phyloP scores from a whole-genome alignment of 805 yeast species.

The Danielia reshetovae region DNA sequence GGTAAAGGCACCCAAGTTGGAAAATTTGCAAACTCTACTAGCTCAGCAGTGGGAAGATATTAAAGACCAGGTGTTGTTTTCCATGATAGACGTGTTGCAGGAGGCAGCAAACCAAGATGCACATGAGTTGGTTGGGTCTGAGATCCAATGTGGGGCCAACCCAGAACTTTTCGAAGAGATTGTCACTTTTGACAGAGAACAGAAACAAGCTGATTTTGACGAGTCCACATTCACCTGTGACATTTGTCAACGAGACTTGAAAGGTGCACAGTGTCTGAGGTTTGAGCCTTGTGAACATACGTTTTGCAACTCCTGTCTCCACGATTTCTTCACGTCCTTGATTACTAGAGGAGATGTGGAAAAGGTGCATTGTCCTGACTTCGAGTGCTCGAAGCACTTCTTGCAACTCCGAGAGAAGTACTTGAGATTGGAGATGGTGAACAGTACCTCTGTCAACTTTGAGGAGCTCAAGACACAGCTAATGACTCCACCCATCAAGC shows the following conservation, averaged over 20 bases:
- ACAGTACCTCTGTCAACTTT: constrained; percentile 18
- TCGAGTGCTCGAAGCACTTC: constrained; percentile 37
- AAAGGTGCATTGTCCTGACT: constrained; percentile 56
- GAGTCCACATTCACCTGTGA: constrained; percentile 44
- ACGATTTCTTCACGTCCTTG: constrained; percentile 18
- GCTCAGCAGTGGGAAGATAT: constrained; percentile 29
- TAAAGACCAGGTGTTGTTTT: constrained; percentile 38
- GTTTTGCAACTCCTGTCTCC: constrained; percentile 14
- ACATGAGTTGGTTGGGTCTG: constrained; percentile 4
- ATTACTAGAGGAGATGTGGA: constrained; percentile 48
- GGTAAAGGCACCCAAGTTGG: constrained; percentile 19
- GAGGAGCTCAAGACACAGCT: constrained; percentile 30
- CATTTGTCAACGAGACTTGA: constrained; percentile 50
- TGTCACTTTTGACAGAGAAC: constrained; percentile 19
- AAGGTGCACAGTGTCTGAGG: constrained; percentile 38
- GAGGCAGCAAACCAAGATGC: constrained; percentile 2
- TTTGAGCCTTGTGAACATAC: constrained; percentile 25
- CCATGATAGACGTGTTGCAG: constrained; percentile 38
- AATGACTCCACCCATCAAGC: constrained; percentile 39
- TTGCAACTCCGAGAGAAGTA: constrained; percentile 15
- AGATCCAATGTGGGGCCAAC: constrained; percentile 7
- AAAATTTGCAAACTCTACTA: constrained; percentile 15
- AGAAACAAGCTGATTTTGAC: constrained; percentile 24
- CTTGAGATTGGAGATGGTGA: constrained; percentile 14
- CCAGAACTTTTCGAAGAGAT: constrained; percentile 11